Evolutionary conservation across 352 stramenopile species (phyloP), one percentile per base, ranked within the genome.

Genomic region (Globisporangium ultimum): DNA sequence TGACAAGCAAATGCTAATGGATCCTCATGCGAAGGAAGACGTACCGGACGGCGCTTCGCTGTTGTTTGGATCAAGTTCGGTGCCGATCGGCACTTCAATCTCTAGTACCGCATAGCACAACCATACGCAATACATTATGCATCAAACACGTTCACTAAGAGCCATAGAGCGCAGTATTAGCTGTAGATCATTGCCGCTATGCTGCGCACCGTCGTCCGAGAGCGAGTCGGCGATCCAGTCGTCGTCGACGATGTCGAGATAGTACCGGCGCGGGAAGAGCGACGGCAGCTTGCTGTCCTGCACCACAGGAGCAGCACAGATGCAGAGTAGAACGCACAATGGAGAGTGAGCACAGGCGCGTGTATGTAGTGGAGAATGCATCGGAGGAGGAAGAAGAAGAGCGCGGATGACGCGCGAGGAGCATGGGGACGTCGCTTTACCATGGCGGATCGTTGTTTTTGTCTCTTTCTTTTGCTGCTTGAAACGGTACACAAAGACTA

Each of bases 231-330:
- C 66, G 68, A 92, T 92, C 85, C 85, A 94, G 12, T 70, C 80
- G 55, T 91, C 81, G 70, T 94, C 85, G 51, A 94, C 78, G 22
- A 94, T 78, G 56, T 94, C 85, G 49, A 94, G 61, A 55, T 79
- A 89, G 62, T 78, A 74, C 50, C 84, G 84, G 38, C 76, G 76
- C 14, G 80, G 78, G 59, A 92, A 91, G 42, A 89, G 62, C 45
- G 71, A 89, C 9, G 43, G 60, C 13, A 56, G 53, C 53, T 66
- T 61, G n/a, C 53, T 66, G 48, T 61, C 53, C 60, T 61, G 43
- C 38, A 43, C 38, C 10, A 2, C 38, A 43, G 38, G 2, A 32
- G 10, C 12, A 41, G 36, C 36, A 41, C 36, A 41, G 12, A 41
- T 12, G 12, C 36, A 41, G 36, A 41, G 36, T 41, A 12, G 36